A percentile compares a stretch with the other conserved stretches of the same genome.
phyloP scores from a whole-genome alignment of 2,329 filamentous ascomycete species.

The Podosphaera xanthii region DNA sequence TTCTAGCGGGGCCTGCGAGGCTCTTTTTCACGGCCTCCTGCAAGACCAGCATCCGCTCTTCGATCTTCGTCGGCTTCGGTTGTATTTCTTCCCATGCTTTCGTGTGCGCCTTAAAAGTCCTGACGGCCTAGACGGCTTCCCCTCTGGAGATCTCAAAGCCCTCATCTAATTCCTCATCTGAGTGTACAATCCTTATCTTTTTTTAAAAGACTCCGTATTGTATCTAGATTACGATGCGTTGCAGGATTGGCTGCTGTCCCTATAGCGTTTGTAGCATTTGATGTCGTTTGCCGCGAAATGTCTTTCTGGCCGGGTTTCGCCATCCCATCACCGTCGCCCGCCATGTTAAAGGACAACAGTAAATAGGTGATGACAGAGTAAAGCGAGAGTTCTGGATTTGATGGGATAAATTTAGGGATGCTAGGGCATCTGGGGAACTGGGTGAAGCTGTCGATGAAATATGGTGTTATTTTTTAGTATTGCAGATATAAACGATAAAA shows the following conservation, averaged over 20 bases:
- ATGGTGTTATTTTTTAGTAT: too few relatives aligned
- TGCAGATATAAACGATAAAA: too few relatives aligned
- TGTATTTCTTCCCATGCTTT: not conserved
- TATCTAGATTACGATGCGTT: not conserved
- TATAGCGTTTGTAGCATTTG: not conserved
- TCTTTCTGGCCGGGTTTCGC: not conserved
- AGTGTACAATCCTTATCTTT: not conserved
- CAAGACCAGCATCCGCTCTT: not conserved
- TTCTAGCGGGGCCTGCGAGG: not conserved
- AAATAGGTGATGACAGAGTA: not conserved
- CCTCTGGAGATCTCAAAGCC: too few relatives aligned
- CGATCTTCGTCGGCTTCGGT: not conserved
- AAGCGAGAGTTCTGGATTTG: too few relatives aligned
- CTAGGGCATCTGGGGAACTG: too few relatives aligned
- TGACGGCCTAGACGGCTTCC: too few relatives aligned
- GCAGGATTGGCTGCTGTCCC: not conserved
- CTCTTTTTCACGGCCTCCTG: not conserved
- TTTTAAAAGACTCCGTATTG: not conserved
- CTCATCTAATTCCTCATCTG: too few relatives aligned
- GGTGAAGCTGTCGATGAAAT: too few relatives aligned
- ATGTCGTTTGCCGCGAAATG: not conserved
- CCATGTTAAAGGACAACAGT: not conserved
- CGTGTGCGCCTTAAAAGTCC: too few relatives aligned
- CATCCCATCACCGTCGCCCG: not conserved
- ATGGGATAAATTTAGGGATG: too few relatives aligned